phyloP scores from a whole-genome alignment of 805 yeast species.

The Soucietia sequanensis region DNA sequence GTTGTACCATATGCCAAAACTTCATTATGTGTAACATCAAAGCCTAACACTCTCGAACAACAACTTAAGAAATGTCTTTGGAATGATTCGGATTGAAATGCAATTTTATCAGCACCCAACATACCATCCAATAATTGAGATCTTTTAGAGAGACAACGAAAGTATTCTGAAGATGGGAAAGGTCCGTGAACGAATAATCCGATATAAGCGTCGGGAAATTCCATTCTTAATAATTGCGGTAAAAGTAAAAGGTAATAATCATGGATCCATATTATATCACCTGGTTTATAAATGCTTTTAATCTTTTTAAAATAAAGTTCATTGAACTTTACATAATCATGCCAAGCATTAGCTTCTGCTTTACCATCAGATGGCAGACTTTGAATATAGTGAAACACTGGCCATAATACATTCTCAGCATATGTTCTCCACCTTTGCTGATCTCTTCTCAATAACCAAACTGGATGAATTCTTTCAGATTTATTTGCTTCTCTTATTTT shows the following conservation, averaged over 20 bases:
- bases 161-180: constrained; percentile 94
- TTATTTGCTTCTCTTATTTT: constrained; percentile 46
- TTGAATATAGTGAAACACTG: constrained; percentile 89
- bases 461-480: constrained; percentile 68
- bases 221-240: constrained; percentile 81
- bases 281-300: constrained; percentile 70
- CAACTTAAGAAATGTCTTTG: constrained; percentile 89
- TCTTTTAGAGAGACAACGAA: constrained; percentile 84
- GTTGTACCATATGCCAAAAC: constrained; percentile 76
- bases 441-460: constrained; percentile 80
- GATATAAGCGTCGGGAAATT: constrained; percentile 67
- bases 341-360: constrained; percentile 72
- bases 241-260: constrained; percentile 80
- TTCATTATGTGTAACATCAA: constrained; percentile 58
- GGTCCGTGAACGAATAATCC: constrained; percentile 86
- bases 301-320: constrained; percentile 86
- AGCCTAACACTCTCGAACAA: constrained; percentile 83
- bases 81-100: constrained; percentile 83
- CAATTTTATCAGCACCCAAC: constrained; percentile 84
- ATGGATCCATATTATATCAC: constrained; percentile 91
- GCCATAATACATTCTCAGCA: constrained; percentile 92
- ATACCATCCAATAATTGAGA: constrained; percentile 83
- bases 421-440: constrained; percentile 84
- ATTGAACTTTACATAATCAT: constrained; percentile 85
- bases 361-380: constrained; percentile 68